These are phyloP conservation scores for Nicotiana undulata DNA, from an alignment of 257 asterid species.

Conservation along the genomic window DNA sequence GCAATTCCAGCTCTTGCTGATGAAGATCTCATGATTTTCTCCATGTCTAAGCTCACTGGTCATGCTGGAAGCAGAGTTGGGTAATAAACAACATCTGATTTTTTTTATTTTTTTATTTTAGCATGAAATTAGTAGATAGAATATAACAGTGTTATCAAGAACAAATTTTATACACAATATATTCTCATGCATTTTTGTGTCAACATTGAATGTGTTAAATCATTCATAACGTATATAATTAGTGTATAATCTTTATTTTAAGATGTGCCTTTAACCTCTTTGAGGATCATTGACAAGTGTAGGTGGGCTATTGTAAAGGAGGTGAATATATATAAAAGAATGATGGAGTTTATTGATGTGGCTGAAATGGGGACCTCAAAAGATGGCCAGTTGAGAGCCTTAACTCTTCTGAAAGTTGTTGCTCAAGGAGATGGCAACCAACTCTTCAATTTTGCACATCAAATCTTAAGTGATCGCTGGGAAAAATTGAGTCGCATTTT, in stretches of 20 bases:
- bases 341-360: constrained; percentile 13
- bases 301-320: constrained; percentile 79
- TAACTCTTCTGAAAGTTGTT: constrained; percentile 40
- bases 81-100: constrained; percentile 20
- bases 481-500: constrained; percentile 27
- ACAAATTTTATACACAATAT: no score
- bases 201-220: no score
- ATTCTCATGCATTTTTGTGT: no score
- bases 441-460: constrained; percentile 35
- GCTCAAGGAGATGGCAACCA: constrained; percentile 26
- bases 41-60: constrained; percentile 72
- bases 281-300: neutral
- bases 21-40: constrained; percentile 62
- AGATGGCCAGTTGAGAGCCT: constrained; percentile 43
- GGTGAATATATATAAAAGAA: constrained; percentile 29
- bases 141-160: no score
- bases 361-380: constrained; percentile 48
- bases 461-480: constrained; percentile 56
- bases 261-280: neutral
- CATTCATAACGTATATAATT: no score
- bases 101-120: no score
- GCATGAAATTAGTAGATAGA: no score
- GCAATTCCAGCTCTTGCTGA: constrained; percentile 57
- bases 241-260: no score
- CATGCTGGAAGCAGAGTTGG: constrained; percentile 86